These are phyloP conservation scores for Pythium scleroteichum DNA, from an alignment of 352 stramenopile species.

Conservation along the genomic window DNA sequence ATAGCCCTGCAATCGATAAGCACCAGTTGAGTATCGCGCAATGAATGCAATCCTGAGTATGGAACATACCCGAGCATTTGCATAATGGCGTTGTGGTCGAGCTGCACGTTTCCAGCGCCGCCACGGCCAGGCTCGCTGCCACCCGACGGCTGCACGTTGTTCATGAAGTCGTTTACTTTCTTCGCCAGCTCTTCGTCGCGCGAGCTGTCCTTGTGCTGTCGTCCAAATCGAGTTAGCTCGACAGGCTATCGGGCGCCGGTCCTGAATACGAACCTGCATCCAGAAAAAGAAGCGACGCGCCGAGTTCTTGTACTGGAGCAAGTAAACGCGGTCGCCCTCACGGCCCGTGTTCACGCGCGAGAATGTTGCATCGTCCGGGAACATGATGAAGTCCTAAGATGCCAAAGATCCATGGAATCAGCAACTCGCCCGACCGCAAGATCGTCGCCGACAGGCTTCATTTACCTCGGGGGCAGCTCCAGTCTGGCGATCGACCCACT, in stretches of 20 bases:
- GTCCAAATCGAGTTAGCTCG: not conserved
- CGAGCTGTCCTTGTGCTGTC: constrained; percentile 82
- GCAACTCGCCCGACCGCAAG: not conserved
- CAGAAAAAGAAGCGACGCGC: constrained; percentile 94
- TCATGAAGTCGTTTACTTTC: constrained; percentile 91
- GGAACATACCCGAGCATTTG: constrained; percentile 81
- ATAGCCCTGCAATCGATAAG: constrained; percentile 47
- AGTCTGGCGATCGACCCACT: constrained; percentile 91
- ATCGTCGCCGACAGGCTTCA: not conserved
- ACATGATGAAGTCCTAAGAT: constrained; percentile 88
- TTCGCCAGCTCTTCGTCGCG: constrained; percentile 87
- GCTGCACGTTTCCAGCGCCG: constrained; percentile 63
- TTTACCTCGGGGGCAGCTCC: constrained; percentile 69
- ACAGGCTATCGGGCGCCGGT: too few relatives aligned
- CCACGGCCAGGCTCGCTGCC: constrained; percentile 30
- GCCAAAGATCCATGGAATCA: not conserved
- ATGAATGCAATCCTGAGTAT: not conserved
- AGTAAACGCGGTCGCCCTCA: constrained; percentile 84
- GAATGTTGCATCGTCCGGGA: constrained; percentile 90
- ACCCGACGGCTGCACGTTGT: constrained; percentile 66
- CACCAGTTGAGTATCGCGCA: not conserved
- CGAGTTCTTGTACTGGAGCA: constrained; percentile 93
- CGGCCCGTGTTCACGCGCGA: constrained; percentile 87
- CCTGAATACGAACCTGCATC: constrained; percentile 90
- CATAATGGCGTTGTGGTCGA: constrained; percentile 91